These are phyloP conservation scores for Tolypocladium tropicale DNA, from an alignment of 2,329 filamentous ascomycete genomes.

Conservation along the genomic window DNA sequence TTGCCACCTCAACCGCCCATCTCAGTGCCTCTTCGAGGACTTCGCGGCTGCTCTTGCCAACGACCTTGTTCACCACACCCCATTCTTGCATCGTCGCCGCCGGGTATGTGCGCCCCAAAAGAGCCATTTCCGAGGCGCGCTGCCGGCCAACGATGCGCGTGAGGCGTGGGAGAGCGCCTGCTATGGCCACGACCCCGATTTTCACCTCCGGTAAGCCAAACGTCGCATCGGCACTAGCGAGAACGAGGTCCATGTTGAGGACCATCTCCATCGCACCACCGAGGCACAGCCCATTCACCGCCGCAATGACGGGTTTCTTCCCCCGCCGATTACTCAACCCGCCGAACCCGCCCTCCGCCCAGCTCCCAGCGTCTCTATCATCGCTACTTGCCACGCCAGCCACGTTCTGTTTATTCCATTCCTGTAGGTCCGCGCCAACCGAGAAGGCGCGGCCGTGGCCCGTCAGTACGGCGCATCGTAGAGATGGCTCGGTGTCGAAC, in stretches of 20 bases:
- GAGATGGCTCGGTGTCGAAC: conserved; percentile 51
- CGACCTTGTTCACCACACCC: conserved; percentile 62
- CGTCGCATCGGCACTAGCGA: conserved; percentile 46
- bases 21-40: conserved; percentile 49
- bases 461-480: conserved; percentile 54
- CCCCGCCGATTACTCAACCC: conserved; percentile 55
- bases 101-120: conserved; percentile 49
- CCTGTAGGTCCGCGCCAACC: conserved; percentile 57
- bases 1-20: conserved; percentile 51
- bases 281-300: conserved; percentile 64
- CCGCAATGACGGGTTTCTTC: conserved; percentile 66
- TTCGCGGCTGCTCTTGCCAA: conserved; percentile 25
- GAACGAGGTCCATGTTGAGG: conserved; percentile 61
- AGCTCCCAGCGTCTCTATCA: conserved; percentile 10
- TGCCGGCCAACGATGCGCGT: conserved; percentile 56
- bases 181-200: conserved; percentile 60
- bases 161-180: conserved; percentile 59
- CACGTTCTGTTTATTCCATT: conserved; percentile 42
- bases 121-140: conserved; percentile 60
- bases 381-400: conserved; percentile 2
- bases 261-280: conserved; percentile 72
- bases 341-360: conserved; percentile 46
- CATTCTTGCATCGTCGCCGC: conserved; percentile 52
- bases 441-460: conserved; percentile 56
- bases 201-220: conserved; percentile 66